Conservation (phyloP, 83 land plant species). For the Larix sibirica region DNA sequence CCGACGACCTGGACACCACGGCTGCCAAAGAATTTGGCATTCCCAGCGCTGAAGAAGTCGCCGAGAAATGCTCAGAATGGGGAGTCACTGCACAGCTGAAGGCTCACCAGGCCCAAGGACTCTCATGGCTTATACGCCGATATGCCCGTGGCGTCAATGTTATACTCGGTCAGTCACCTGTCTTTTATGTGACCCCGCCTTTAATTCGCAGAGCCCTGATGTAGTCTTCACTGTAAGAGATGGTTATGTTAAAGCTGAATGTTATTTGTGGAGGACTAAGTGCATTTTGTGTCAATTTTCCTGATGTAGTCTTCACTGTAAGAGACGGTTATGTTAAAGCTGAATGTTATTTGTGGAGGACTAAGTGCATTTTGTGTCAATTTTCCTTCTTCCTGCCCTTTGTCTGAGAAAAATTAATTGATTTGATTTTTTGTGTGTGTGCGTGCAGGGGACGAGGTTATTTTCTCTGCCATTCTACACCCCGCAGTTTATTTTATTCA, state of each 20-base stretch:
- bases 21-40: neutral
- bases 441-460: conserved; percentile 62
- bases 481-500: neutral
- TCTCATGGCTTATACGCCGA: conserved; percentile 80
- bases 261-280: neutral
- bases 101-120: conserved; percentile 82
- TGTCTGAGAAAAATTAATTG: neutral
- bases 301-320: too few species aligned
- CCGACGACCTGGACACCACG: conserved; percentile 24
- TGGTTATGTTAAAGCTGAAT: neutral
- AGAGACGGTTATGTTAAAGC: neutral
- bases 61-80: conserved; percentile 21
- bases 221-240: too few species aligned
- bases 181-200: neutral
- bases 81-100: conserved; percentile 69
- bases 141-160: conserved; percentile 87
- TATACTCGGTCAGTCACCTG: conserved; percentile 54
- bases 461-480: neutral
- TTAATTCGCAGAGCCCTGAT: too few species aligned
- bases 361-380: neutral
- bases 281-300: neutral
- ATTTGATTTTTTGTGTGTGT: neutral
- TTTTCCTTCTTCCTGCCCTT: neutral
- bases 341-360: too few species aligned
- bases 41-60: conserved; percentile 24